These are phyloP conservation scores for Styphnolobium japonicum DNA, from an alignment of 306 rosid genomes.

Conservation along the genomic window DNA sequence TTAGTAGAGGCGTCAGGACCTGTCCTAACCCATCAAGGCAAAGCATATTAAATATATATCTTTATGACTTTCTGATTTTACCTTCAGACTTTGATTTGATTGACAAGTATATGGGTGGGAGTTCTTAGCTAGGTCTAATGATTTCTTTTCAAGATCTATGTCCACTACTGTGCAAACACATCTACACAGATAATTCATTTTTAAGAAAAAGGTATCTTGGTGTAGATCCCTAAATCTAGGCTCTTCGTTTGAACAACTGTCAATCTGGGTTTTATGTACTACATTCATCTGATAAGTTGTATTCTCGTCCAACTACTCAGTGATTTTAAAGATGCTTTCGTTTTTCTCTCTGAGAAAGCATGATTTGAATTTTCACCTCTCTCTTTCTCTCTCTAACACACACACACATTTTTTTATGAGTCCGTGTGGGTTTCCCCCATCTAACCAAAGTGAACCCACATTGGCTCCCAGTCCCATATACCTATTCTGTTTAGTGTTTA, in stretches of 20 bases:
- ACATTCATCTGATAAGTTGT: constrained; percentile 30
- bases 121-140: constrained; percentile 35
- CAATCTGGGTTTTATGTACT: constrained; percentile 59
- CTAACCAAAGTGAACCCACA: neutral
- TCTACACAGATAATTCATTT: neutral
- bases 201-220: constrained; percentile 16
- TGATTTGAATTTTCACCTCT: constrained; percentile 20
- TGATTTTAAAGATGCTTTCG: constrained; percentile 39
- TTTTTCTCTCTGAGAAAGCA: constrained; percentile 31
- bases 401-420: too few species aligned
- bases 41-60: neutral
- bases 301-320: constrained; percentile 41
- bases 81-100: constrained; percentile 45
- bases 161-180: constrained; percentile 36
- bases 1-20: constrained; percentile 30
- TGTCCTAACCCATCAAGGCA: constrained; percentile 32
- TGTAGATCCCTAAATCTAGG: constrained; percentile 39
- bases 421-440: too few species aligned
- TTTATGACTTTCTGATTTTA: constrained; percentile 14
- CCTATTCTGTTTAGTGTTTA: neutral
- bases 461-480: neutral
- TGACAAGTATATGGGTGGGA: constrained; percentile 9
- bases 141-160: constrained; percentile 47
- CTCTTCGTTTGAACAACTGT: constrained; percentile 37
- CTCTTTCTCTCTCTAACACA: neutral